These are phyloP conservation scores for Beauveria scarabaeidicola DNA, from an alignment of 2,329 filamentous ascomycete species.

Conservation along the genomic window DNA sequence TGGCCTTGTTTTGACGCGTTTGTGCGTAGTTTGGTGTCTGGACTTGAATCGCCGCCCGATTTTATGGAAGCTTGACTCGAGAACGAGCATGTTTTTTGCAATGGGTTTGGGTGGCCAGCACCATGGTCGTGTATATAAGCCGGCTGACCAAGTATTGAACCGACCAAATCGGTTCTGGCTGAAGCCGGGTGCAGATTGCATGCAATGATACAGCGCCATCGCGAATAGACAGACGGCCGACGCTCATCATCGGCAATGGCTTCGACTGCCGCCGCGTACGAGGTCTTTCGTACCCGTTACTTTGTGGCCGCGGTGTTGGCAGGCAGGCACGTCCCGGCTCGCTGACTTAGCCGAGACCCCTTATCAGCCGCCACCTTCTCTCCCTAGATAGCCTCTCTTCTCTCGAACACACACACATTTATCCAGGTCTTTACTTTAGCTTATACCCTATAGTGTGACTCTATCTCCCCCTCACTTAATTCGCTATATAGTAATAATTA, in stretches of 20 bases:
- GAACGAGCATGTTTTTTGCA: background rate
- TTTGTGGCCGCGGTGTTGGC: constrained; percentile 18
- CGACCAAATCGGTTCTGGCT: background rate
- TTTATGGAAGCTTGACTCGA: background rate
- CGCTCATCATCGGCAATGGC: constrained; percentile 28
- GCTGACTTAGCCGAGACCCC: too few species aligned
- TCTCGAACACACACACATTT: too few species aligned
- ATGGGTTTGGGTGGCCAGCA: background rate
- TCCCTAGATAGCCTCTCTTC: too few species aligned
- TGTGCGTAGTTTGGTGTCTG: background rate
- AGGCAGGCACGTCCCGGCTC: too few species aligned
- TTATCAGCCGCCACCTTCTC: too few species aligned
- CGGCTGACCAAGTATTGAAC: background rate
- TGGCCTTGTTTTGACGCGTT: background rate
- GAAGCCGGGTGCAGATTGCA: background rate
- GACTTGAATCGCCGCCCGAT: background rate
- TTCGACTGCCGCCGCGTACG: constrained; percentile 28
- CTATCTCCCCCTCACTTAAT: too few species aligned
- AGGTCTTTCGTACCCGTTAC: constrained; percentile 28
- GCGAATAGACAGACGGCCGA: constrained; percentile 18
- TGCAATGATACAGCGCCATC: background rate
- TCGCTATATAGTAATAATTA: too few species aligned
- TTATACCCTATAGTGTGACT: too few species aligned
- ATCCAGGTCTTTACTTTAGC: too few species aligned
- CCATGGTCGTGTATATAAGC: background rate